These are phyloP conservation scores for Plenodomus biglobosus DNA, from an alignment of 2,329 filamentous ascomycete species.

Conservation along the genomic window DNA sequence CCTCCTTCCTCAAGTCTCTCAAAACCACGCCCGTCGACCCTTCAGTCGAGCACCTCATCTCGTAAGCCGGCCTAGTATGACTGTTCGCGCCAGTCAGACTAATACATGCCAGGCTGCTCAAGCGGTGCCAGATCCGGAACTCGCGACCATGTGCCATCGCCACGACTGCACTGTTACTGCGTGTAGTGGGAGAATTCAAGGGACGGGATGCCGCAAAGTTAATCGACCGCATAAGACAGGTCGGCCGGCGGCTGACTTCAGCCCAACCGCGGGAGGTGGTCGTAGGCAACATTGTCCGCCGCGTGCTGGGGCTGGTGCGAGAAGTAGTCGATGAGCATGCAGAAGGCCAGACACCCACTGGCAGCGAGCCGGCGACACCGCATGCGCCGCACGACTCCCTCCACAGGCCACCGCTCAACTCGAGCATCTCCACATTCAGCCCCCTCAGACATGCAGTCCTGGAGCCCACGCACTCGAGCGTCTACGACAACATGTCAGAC, in stretches of 20 bases:
- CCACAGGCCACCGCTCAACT: conserved; percentile 42
- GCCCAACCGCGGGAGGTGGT: conserved; percentile 90
- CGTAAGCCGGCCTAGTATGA: conserved; percentile 56
- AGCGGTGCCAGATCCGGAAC: conserved; percentile 84
- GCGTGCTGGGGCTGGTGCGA: conserved; percentile 85
- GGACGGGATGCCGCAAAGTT: conserved; percentile 77
- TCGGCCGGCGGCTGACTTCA: conserved; percentile 74
- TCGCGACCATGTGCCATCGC: conserved; percentile 88
- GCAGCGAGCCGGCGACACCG: conserved; percentile 57
- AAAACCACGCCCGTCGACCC: conserved; percentile 75
- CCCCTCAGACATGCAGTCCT: conserved; percentile 49
- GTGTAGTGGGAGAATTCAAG: conserved; percentile 80
- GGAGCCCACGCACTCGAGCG: conserved; percentile 36
- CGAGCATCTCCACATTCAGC: conserved; percentile 51
- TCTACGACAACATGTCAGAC: conserved; percentile 39
- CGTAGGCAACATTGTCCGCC: conserved; percentile 90
- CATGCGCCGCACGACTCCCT: conserved; percentile 42
- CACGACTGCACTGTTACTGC: conserved; percentile 83
- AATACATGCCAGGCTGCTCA: conserved; percentile 66
- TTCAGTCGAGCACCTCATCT: conserved; percentile 80
- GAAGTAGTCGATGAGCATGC: conserved; percentile 85
- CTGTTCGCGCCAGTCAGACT: conserved; percentile 1
- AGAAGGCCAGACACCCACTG: conserved; percentile 60
- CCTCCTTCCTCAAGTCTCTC: conserved; percentile 71
- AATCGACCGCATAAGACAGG: conserved; percentile 74